Evolutionary conservation across 2,329 filamentous ascomycete species (phyloP).

Genomic region (Ascocoryne sarcoides): DNA sequence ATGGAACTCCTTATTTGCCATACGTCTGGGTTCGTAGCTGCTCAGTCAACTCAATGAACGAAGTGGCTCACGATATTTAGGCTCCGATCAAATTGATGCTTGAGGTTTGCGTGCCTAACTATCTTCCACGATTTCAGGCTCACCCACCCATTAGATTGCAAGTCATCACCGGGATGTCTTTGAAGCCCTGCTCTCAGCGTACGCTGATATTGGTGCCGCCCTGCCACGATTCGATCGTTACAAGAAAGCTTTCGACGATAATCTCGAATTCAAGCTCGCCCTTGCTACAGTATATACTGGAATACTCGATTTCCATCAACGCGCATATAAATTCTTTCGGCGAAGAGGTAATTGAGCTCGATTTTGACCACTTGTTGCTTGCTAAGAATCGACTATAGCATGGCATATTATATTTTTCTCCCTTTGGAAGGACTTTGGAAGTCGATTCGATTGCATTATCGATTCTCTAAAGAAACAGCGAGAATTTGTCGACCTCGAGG

Average conservation of each 20-base stretch:
- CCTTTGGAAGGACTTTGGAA: conserved; percentile 13
- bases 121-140: neutral
- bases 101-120: conserved; percentile 3
- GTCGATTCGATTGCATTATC: conserved; percentile 8
- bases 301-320: conserved; percentile 39
- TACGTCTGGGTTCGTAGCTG: conserved; percentile 33
- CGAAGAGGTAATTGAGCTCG: conserved; percentile 4
- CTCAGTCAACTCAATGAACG: neutral
- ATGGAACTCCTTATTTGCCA: conserved; percentile 37
- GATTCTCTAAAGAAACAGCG: conserved; percentile 7
- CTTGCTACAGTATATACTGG: conserved; percentile 38
- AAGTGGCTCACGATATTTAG: neutral
- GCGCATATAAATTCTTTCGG: conserved; percentile 39
- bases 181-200: conserved; percentile 34
- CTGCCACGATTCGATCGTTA: conserved; percentile 34
- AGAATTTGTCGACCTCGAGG: conserved; percentile 13
- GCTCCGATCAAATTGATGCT: conserved; percentile 11
- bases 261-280: conserved; percentile 33
- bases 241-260: conserved; percentile 23
- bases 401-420: conserved; percentile 12
- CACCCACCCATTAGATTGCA: conserved; percentile 5
- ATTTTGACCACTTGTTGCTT: conserved; percentile 9
- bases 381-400: conserved; percentile 5
- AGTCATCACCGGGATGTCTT: conserved; percentile 29
- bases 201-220: conserved; percentile 32